phyloP scores from a whole-genome alignment of 2,329 filamentous ascomycete species.

The Penicillium paneum region DNA sequence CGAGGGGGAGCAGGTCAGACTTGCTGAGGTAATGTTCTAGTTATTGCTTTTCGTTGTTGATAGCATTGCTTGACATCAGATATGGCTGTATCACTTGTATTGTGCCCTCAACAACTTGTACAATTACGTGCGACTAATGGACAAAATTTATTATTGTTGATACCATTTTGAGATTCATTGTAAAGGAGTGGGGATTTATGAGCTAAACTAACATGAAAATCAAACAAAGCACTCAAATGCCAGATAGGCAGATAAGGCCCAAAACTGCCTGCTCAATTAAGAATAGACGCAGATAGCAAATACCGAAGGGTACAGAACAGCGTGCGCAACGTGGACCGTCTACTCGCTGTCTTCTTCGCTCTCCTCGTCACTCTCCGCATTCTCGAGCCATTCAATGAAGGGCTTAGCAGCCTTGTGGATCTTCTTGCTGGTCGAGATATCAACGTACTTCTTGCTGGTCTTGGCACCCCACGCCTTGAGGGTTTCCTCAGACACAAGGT shows the following conservation, averaged over 20 bases:
- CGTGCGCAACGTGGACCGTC: conserved; percentile 5
- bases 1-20: conserved; percentile 23
- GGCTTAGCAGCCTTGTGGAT: conserved; percentile 91
- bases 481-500: conserved; percentile 82
- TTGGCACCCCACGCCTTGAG: conserved; percentile 88
- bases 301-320: background rate
- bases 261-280: background rate
- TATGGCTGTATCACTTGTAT: background rate
- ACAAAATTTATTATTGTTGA: background rate
- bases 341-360: conserved; percentile 59
- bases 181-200: conserved; percentile 23
- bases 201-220: conserved; percentile 15
- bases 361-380: conserved; percentile 72
- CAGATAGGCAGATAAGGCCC: background rate
- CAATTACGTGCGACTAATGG: background rate
- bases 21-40: conserved; percentile 30
- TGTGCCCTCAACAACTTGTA: background rate
- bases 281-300: background rate
- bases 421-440: conserved; percentile 84
- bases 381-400: conserved; percentile 91
- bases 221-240: background rate
- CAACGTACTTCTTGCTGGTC: conserved; percentile 98
- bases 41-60: background rate
- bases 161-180: background rate
- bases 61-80: background rate